Conservation (phyloP, 1,284 basidiomycete species). For the Blastosporella zonata region DNA sequence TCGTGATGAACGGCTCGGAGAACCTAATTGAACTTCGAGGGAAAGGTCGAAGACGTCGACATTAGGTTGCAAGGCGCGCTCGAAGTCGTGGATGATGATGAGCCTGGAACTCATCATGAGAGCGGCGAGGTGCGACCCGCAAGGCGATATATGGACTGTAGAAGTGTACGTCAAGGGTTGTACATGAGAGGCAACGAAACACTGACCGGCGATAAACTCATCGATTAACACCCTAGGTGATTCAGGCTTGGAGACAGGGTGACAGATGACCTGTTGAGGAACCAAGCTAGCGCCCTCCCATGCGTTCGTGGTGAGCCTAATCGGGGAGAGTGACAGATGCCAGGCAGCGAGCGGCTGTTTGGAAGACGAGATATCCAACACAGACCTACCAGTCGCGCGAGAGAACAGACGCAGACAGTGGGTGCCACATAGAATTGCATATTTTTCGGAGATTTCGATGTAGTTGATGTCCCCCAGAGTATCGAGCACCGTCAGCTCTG, state of each 20-base stretch:
- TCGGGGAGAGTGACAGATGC: constrained; percentile 23
- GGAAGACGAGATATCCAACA: constrained; percentile 39
- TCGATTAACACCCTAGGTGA: constrained; percentile 17
- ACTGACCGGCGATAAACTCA: constrained; percentile 31
- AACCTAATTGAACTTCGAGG: constrained; percentile 43
- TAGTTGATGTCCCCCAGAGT: constrained; percentile 49
- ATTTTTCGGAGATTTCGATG: constrained; percentile 59
- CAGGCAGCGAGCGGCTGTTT: constrained; percentile 29
- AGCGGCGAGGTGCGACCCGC: constrained; percentile 52
- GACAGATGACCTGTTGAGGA: constrained; percentile 2
- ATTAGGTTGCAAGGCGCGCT: constrained; percentile 33
- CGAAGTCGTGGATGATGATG: constrained; percentile 53
- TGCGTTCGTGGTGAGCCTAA: constrained; percentile 8
- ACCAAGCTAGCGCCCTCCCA: constrained; percentile 13
- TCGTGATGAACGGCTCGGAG: constrained; percentile 29
- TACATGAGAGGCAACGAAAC: constrained; percentile 13
- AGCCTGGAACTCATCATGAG: constrained; percentile 43
- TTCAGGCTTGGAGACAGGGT: constrained; percentile 3
- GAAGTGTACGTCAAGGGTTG: background rate
- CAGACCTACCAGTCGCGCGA: constrained; percentile 41
- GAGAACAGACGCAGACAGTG: constrained; percentile 50
- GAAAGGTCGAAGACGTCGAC: constrained; percentile 33
- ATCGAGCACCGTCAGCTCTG: constrained; percentile 25
- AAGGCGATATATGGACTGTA: constrained; percentile 58
- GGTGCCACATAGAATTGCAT: constrained; percentile 60